phyloP scores from a whole-genome alignment of 1,139 yeast species.

The Hyphopichia khmerensis region DNA sequence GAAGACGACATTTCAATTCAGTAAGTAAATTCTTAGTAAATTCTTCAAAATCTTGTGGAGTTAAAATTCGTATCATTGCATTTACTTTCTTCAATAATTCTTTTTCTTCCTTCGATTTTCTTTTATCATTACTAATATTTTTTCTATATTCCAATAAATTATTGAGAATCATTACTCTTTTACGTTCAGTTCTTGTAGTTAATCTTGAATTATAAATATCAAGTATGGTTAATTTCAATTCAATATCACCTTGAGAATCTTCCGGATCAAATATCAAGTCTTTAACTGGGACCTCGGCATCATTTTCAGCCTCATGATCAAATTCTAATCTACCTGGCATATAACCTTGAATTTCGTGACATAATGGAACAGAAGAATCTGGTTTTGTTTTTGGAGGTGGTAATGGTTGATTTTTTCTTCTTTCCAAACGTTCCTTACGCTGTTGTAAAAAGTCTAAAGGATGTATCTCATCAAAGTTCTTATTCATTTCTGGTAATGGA shows the following conservation, averaged over 20 bases:
- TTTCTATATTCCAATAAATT: conserved; percentile 80
- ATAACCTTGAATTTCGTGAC: conserved; percentile 95
- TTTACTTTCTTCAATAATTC: conserved; percentile 74
- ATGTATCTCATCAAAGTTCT: conserved; percentile 59
- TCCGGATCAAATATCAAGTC: conserved; percentile 96
- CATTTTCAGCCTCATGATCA: conserved; percentile 95
- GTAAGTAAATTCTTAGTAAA: conserved; percentile 71
- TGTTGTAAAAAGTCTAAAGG: conserved; percentile 69
- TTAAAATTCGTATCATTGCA: conserved; percentile 78
- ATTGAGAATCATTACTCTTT: conserved; percentile 76
- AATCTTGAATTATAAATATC: conserved; percentile 88
- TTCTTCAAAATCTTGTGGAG: conserved; percentile 73
- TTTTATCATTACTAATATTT: conserved; percentile 73
- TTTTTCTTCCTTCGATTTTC: conserved; percentile 84
- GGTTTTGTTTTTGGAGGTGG: conserved; percentile 84
- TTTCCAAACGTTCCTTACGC: conserved; percentile 72
- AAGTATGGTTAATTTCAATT: conserved; percentile 79
- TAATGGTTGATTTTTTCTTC: conserved; percentile 61
- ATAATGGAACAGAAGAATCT: conserved; percentile 88
- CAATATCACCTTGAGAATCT: conserved; percentile 83
- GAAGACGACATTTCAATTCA: conserved; percentile 75
- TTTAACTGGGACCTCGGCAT: conserved; percentile 90
- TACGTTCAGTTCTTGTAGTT: conserved; percentile 90
- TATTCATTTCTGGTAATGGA: conserved; percentile 80
- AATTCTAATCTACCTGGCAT: conserved; percentile 99